Conservation (phyloP, 2,329 filamentous ascomycete species). For the Diaporthe aspalathi region DNA sequence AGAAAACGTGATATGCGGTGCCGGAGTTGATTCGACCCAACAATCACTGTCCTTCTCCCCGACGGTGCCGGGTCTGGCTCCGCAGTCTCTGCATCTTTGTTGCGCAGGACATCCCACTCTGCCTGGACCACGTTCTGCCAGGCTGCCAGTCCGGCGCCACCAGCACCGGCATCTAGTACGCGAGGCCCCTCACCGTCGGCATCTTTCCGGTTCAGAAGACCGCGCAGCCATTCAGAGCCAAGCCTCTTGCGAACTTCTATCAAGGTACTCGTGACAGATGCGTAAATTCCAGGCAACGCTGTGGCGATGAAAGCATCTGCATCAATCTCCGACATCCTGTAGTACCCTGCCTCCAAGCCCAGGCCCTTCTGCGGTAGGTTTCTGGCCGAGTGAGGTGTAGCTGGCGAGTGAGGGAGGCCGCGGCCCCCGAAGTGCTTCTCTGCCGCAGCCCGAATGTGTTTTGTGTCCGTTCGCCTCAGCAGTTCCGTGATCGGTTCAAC, state of each 20-base stretch:
- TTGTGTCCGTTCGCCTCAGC: slow-evolving; percentile 74
- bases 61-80: slow-evolving; percentile 58
- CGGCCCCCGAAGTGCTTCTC: slow-evolving; percentile 80
- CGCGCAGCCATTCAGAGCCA: slow-evolving; percentile 76
- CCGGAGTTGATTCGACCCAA: slow-evolving; percentile 79
- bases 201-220: slow-evolving; percentile 69
- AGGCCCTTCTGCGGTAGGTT: slow-evolving; percentile 73
- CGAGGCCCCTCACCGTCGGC: slow-evolving; percentile 62
- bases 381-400: slow-evolving; percentile 70
- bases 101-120: slow-evolving; percentile 80
- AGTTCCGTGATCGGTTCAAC: slow-evolving; percentile 76
- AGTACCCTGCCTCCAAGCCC: slow-evolving; percentile 71
- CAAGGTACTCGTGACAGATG: slow-evolving; percentile 73
- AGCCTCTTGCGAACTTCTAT: slow-evolving; percentile 80
- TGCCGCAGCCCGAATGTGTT: slow-evolving; percentile 80
- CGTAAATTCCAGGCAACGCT: slow-evolving; percentile 77
- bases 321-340: slow-evolving; percentile 79
- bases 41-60: slow-evolving; percentile 84
- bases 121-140: slow-evolving; percentile 83
- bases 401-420: slow-evolving; percentile 80
- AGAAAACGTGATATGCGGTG: slow-evolving; percentile 81
- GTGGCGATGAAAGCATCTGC: slow-evolving; percentile 78
- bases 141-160: slow-evolving; percentile 78
- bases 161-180: slow-evolving; percentile 80
- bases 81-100: slow-evolving; percentile 55